Conservation (phyloP, 2,329 filamentous ascomycete genomes). For the Paradendryphiella salina region DNA sequence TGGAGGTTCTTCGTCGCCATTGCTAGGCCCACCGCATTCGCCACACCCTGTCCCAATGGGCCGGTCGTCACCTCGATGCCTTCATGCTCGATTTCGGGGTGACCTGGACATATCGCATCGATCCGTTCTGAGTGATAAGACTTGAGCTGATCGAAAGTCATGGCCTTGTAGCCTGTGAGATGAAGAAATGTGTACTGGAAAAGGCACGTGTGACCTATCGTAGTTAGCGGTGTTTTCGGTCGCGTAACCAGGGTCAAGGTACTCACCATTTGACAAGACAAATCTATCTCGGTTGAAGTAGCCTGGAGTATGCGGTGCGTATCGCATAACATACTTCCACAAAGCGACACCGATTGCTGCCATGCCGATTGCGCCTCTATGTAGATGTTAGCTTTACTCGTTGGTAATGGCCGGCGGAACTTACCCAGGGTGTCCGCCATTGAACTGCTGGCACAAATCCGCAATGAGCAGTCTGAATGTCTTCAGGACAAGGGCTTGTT, state of each 20-base stretch:
- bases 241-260: background rate
- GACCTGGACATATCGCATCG: conserved; percentile 58
- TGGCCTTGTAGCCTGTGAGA: conserved; percentile 56
- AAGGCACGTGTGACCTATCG: conserved; percentile 53
- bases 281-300: conserved; percentile 67
- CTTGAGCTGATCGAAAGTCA: conserved; percentile 62
- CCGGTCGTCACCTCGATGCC: conserved; percentile 64
- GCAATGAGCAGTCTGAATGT: conserved; percentile 45
- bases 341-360: conserved; percentile 64
- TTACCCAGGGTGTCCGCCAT: conserved; percentile 64
- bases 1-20: conserved; percentile 62
- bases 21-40: conserved; percentile 57
- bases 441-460: conserved; percentile 71
- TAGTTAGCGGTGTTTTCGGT: background rate
- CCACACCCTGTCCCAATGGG: conserved; percentile 62
- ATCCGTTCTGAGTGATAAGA: conserved; percentile 55
- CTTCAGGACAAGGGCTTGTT: conserved; percentile 19
- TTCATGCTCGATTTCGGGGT: conserved; percentile 61
- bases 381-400: background rate
- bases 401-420: conserved; percentile 30
- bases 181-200: conserved; percentile 60
- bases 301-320: conserved; percentile 58
- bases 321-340: conserved; percentile 66
- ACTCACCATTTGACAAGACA: conserved; percentile 61
- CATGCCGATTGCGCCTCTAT: conserved; percentile 56